Percentiles rank a stretch among this genome's conserved stretches.
Conservation (phyloP, 208 protist genomes). For the Trypanosoma avium region DNA sequence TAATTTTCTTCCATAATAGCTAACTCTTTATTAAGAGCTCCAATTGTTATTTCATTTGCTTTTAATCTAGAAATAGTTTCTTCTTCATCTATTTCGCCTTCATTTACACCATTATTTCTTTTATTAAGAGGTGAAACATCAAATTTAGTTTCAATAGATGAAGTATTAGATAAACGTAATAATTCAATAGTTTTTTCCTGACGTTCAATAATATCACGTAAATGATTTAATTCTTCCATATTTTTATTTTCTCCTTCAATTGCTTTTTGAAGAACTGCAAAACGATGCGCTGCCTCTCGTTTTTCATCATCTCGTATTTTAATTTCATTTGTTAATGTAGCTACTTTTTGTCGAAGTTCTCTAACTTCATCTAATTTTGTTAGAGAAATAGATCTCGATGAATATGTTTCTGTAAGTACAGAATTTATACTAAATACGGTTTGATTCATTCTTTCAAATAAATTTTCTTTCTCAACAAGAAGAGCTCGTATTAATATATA, state of each 20-base stretch:
- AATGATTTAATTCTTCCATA: constrained; percentile 5
- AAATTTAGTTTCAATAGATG: background rate
- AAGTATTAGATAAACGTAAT: background rate
- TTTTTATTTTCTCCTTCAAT: background rate
- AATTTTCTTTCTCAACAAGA: constrained; percentile 16
- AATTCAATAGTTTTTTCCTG: constrained; percentile 7
- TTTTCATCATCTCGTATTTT: constrained; percentile 9
- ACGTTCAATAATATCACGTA: constrained; percentile 5
- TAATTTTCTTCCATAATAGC: constrained; percentile 32
- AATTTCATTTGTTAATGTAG: constrained; percentile 11
- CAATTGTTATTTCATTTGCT: constrained; percentile 55
- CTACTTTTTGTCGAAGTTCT: constrained; percentile 16
- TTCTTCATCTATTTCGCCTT: background rate
- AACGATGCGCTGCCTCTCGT: background rate
- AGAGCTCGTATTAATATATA: constrained; percentile 17
- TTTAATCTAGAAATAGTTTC: constrained; percentile 20
- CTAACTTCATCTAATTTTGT: constrained; percentile 1
- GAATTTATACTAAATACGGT: constrained; percentile 7
- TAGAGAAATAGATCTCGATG: background rate
- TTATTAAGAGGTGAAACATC: background rate
- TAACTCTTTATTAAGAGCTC: constrained; percentile 57
- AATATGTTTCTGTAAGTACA: background rate
- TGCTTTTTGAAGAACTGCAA: constrained; percentile 9
- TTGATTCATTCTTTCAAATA: constrained; percentile 10
- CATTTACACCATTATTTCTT: background rate